phyloP scores from a whole-genome alignment of 352 stramenopile genomes.

The Globisporangium barbulae region DNA sequence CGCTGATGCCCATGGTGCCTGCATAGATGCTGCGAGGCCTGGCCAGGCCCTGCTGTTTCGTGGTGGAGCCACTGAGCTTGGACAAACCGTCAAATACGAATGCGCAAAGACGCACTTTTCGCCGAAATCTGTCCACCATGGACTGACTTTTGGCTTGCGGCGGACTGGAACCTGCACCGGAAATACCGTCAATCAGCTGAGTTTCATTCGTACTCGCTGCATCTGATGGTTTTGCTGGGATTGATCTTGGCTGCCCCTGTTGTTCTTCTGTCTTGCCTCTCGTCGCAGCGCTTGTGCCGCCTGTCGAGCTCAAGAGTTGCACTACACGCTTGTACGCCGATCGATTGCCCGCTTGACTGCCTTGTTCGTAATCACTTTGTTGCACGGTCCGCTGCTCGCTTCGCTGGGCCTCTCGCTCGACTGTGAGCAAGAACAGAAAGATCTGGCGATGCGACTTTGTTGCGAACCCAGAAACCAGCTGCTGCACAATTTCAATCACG shows the following conservation, averaged over 20 bases:
- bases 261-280: not conserved
- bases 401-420: slow-evolving; percentile 11
- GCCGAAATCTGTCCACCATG: slow-evolving; percentile 27
- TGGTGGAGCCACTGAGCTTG: not conserved
- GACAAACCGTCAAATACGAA: slow-evolving; percentile 23
- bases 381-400: not conserved
- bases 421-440: slow-evolving; percentile 23
- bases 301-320: slow-evolving; percentile 2
- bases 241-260: not conserved
- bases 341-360: not conserved
- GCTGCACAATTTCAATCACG: slow-evolving; percentile 4
- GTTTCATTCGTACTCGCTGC: not conserved
- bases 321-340: slow-evolving; percentile 5
- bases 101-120: slow-evolving; percentile 31
- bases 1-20: not conserved
- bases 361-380: not conserved
- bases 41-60: not conserved
- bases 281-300: not conserved
- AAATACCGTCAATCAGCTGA: not conserved
- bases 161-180: not conserved
- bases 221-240: not conserved
- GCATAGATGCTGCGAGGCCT: not conserved
- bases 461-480: slow-evolving; percentile 17
- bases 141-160: slow-evolving; percentile 1
- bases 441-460: slow-evolving; percentile 28